phyloP scores from a whole-genome alignment of 495 filamentous ascomycete species.

The Tuber borchii region DNA sequence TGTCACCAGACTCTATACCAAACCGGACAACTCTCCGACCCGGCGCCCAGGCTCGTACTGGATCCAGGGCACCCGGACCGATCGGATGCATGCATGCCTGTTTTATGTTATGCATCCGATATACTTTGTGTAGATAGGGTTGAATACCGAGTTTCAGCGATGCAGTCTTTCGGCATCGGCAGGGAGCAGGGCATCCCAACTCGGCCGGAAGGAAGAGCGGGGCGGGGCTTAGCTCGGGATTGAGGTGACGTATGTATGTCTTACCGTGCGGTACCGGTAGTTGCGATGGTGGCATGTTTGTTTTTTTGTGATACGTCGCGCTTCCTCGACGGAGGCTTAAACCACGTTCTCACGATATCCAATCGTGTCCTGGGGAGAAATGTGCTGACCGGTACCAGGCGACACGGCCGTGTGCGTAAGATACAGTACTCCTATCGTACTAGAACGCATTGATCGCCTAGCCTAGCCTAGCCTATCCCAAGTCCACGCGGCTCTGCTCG shows the following conservation, averaged over 20 bases:
- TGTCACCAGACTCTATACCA: not conserved
- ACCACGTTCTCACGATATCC: not conserved
- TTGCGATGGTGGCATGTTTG: not conserved
- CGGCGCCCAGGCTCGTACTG: not conserved
- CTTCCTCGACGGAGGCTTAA: not conserved
- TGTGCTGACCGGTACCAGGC: not conserved
- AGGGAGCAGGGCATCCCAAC: not conserved
- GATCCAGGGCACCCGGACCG: not conserved
- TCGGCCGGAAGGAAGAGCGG: not conserved
- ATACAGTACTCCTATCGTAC: not conserved
- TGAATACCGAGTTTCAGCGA: not conserved
- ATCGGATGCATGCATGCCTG: not conserved
- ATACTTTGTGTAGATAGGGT: not conserved
- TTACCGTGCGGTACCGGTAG: not conserved
- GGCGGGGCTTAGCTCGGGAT: not conserved
- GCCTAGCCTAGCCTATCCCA: not conserved
- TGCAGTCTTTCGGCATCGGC: not conserved
- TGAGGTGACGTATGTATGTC: not conserved
- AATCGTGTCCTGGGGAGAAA: not conserved
- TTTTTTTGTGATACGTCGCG: not conserved
- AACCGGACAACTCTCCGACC: not conserved
- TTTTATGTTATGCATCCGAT: not conserved
- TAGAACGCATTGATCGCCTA: not conserved
- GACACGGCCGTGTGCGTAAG: not conserved
- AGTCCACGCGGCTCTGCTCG: not conserved